These are phyloP conservation scores for Panicum hallii DNA, from an alignment of 202 grass and related monocot species.

Conservation along the genomic window DNA sequence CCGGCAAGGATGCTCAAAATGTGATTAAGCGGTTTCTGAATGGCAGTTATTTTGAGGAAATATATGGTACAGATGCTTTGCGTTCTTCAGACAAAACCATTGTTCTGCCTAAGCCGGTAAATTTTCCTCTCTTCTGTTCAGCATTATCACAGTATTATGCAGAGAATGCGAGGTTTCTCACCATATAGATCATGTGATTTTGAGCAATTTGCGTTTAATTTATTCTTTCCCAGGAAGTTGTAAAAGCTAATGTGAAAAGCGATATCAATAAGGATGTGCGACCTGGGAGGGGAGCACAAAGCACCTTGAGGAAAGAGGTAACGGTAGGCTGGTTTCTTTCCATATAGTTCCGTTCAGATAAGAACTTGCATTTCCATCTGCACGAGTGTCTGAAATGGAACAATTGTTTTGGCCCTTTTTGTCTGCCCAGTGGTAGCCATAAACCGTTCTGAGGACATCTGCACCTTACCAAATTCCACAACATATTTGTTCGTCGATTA, in stretches of 20 bases:
- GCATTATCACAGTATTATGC: background rate
- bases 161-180: background rate
- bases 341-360: background rate
- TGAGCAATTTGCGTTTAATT: constrained; percentile 31
- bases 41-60: constrained; percentile 72
- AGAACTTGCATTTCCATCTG: constrained; percentile 20
- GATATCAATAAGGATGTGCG: constrained; percentile 47
- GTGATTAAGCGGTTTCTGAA: constrained; percentile 37
- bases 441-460: background rate
- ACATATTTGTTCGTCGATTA: background rate
- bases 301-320: constrained; percentile 88
- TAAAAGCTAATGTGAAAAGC: constrained; percentile 48
- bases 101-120: constrained; percentile 57
- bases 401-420: constrained; percentile 19
- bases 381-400: background rate
- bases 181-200: constrained; percentile 19
- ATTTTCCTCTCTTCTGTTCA: background rate
- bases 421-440: background rate
- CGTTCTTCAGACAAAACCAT: constrained; percentile 51
- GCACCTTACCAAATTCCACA: background rate
- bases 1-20: constrained; percentile 9
- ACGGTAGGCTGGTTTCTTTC: background rate
- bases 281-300: constrained; percentile 56
- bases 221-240: constrained; percentile 64
- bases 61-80: constrained; percentile 47